Base-by-base conservation (phyloP, 306 rosid species). In the Vicia villosa region DNA sequence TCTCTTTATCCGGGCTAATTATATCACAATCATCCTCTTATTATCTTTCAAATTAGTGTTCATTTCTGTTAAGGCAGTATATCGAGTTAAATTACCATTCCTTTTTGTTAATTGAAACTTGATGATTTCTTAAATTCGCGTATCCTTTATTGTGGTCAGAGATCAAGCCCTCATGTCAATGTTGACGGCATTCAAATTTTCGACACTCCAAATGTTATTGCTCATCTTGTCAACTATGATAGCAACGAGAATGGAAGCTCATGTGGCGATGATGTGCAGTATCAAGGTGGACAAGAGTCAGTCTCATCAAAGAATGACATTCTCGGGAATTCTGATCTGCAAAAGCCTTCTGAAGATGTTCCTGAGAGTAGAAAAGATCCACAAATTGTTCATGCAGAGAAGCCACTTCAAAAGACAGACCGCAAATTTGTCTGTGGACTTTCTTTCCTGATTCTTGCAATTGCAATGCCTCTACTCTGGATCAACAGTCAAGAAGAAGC, bases 301-400 rank as follows among this genome's bases (percentile, higher is more conserved):
- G 93, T 88, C 59, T 88, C 96, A 30, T 86, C 98, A 21, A 82
- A 93, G 2, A 84, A 86, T 38, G 84, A 74, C 50, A 63, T 72
- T 75, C 81, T 72, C 3, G 62, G 32, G 49, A 80, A 75, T 55
- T 63, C 76, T 63, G 76, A 76, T 54, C 37, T 47, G 75, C 84
- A 74, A 41, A 68, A 1, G 56, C 30, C 82, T 70, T 71, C 62
- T 10, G 68, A 83, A 74, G 67, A 16, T 32, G 80, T 76, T 73
- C 71, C 69, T 68, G 78, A 79, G 51, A 57, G 56, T 32, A 42
- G 69, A 47, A 68, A 72, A 26, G 68, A 32, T 63, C 21, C 73
- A 72, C 69, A 43, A 38, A 56, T 65, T 15, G 38, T 55, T 32
- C 54, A 28, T 37, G 14, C 42, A n/a, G 20, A 70, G 68, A 90